A percentile compares a stretch with the other conserved stretches of the same genome.
Evolutionary conservation across 805 yeast species (phyloP).

Genomic region (Ogataea haglerorum): DNA sequence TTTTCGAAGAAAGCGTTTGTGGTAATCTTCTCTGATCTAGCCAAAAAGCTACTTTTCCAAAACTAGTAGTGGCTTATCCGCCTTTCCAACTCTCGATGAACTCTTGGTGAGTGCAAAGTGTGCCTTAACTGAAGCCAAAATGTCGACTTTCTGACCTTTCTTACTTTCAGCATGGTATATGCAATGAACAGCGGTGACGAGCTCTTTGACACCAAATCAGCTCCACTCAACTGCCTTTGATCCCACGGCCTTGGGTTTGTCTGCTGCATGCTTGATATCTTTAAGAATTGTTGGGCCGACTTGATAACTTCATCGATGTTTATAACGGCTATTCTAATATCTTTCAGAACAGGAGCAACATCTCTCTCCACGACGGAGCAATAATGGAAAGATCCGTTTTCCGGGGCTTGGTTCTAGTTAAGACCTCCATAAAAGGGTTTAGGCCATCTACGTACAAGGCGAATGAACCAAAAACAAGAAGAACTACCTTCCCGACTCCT

Average conservation of each 20-base stretch:
- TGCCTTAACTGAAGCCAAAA: constrained; percentile 66
- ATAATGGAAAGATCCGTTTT: constrained; percentile 42
- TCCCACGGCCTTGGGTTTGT: constrained; percentile 52
- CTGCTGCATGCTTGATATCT: constrained; percentile 45
- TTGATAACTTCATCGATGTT: constrained; percentile 46
- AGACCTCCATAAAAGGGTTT: constrained; percentile 43
- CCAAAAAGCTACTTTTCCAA: constrained; percentile 40
- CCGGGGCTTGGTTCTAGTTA: constrained; percentile 54
- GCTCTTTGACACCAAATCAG: constrained; percentile 51
- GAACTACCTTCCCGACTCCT: constrained; percentile 46
- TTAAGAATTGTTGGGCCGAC: constrained; percentile 47
- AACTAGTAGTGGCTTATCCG: constrained; percentile 41
- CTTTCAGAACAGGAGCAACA: constrained; percentile 32
- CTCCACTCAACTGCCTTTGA: constrained; percentile 50
- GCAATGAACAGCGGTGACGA: constrained; percentile 48
- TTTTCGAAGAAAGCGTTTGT: neutral
- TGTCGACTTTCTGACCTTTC: constrained; percentile 41
- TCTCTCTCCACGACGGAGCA: constrained; percentile 50
- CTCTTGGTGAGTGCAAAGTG: constrained; percentile 51
- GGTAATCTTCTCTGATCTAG: neutral
- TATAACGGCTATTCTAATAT: constrained; percentile 45
- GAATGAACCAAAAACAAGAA: constrained; percentile 44
- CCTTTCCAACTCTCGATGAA: constrained; percentile 52
- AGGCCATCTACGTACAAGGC: constrained; percentile 47
- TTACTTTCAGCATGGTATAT: constrained; percentile 66